Conservation (phyloP, 139 green algal genomes). For the Trebouxia sp. region DNA sequence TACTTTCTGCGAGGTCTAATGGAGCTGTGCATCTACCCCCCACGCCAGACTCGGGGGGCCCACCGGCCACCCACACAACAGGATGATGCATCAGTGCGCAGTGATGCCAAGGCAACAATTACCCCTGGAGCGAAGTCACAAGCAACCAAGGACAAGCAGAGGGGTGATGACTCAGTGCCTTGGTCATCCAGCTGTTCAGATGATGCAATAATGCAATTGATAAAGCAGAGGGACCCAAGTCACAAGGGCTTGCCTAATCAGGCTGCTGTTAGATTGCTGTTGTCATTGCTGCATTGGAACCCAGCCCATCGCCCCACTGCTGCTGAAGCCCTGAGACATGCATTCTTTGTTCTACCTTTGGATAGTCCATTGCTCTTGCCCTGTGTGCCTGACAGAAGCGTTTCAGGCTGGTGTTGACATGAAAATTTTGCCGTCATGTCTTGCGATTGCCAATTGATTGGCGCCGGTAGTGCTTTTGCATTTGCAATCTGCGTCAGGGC, state of each 20-base stretch:
- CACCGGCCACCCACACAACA: not conserved
- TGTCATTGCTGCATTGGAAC: conserved; percentile 58
- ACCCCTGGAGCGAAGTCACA: not conserved
- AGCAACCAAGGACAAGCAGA: not conserved
- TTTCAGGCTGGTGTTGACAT: not conserved
- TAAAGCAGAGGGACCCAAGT: not conserved
- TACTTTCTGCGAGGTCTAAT: conserved; percentile 67
- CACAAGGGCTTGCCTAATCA: conserved; percentile 43
- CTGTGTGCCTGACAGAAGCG: not conserved
- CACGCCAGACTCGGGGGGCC: not conserved
- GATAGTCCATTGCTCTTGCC: not conserved
- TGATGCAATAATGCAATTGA: not conserved
- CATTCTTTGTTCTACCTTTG: conserved; percentile 43
- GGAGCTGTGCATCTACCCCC: conserved; percentile 79
- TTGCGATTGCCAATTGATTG: too few relatives aligned
- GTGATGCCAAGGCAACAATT: not conserved
- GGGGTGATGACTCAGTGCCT: not conserved
- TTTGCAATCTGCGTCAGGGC: too few relatives aligned
- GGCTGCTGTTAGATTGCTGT: conserved; percentile 46
- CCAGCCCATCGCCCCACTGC: conserved; percentile 35
- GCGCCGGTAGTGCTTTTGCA: too few relatives aligned
- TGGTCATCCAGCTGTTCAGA: conserved; percentile 18
- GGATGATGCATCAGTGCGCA: not conserved
- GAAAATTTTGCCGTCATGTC: too few relatives aligned
- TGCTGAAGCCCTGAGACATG: conserved; percentile 44